Base-by-base conservation (phyloP, 805 yeast genomes). In the Candida boleticola region DNA sequence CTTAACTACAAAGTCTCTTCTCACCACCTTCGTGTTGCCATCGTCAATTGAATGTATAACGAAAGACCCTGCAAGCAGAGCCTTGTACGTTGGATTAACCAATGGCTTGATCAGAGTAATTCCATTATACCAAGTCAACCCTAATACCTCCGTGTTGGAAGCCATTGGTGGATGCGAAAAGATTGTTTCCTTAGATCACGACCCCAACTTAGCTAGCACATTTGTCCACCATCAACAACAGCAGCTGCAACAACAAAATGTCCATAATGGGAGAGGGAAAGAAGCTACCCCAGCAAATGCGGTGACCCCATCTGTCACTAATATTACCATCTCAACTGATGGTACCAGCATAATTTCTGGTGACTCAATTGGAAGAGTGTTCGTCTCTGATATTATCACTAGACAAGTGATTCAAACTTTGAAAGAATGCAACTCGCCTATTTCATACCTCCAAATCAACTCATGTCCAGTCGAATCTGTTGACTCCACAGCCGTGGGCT, bases 41-140 rank as follows among this genome's bases (percentile, higher is more conserved):
- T 55, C 62, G 16, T 74, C 84, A 0, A 74, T 87, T 9, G 73
- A 74, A 20, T 64, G 83, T 16, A 42, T 92, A 4, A 73, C 79
- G 0, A 64, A 77, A 4, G 98, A 92, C 60, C 89, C 95, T 1
- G 88, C 90, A 0, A 87, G 82, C 53, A 71, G 98, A 52, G 73
- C 80, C 2, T 44, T 86, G 1, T 92, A 85, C 56, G 77, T 76
- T 5, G 97, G 96, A 1, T 62, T 84, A 13, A 53, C 63, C 2
- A 73, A 79, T 46, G 97, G 96, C 10, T 52, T 64, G 11, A 74
- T 88, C 32, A 69, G 83, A 46, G 58, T 67, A 29, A 71, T 86
- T 4, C 77, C 82, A 6, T 60, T 86, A 37, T 81, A 73, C 53
- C 48, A 48, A 19, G 49, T 64, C 30, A 63, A 63, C 46, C 50